Evolutionary conservation across 495 filamentous ascomycete genomes (phyloP), one percentile per base, ranked within the genome.

Genomic region (Cercophora scortea): DNA sequence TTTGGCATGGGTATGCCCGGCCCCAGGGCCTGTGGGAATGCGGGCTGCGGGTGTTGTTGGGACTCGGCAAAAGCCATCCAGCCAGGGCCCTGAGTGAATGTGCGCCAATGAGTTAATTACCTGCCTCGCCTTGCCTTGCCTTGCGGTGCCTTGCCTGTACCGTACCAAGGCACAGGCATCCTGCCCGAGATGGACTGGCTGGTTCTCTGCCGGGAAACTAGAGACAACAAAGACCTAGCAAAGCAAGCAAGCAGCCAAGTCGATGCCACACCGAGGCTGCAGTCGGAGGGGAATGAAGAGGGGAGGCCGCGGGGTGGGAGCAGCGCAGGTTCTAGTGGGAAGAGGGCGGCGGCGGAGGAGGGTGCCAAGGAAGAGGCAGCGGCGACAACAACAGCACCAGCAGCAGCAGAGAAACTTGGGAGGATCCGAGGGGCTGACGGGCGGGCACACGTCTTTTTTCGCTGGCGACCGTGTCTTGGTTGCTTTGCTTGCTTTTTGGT

Each of bases 21-120:
- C 34, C 45, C 56, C 52, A 49, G 16, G 9, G 17, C 13, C 5
- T 51, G 50, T 40, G 49, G 34, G 41, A 47, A 42, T 44, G 51
- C 43, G 47, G 58, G 17, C 36, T 57, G 60, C 35, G 51, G 52
- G 42, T 57, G 50, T 53, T 47, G 40, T 49, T 54, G 46, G 53
- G 36, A 19, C 53, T 52, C 55, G 61, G 58, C 53, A 59, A 59
- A 64, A 55, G 40, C 58, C 43, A 57, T 40, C 56, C 58, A 51
- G 55, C n/a, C 25, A 25, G 55, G 50, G 52, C 41, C 54, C 34
- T 51, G 50, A 56, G 47, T 52, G 54, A 45, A 58, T 54, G 49
- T 45, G 47, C 48, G 43, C 54, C 51, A 59, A 54, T 25, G 16
- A 47, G 41, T 32, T 16, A 36, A 15, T 33, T 16, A 42, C 25